These are phyloP conservation scores for Calonectria montana DNA, from an alignment of 2,329 filamentous ascomycete species.

Conservation along the genomic window DNA sequence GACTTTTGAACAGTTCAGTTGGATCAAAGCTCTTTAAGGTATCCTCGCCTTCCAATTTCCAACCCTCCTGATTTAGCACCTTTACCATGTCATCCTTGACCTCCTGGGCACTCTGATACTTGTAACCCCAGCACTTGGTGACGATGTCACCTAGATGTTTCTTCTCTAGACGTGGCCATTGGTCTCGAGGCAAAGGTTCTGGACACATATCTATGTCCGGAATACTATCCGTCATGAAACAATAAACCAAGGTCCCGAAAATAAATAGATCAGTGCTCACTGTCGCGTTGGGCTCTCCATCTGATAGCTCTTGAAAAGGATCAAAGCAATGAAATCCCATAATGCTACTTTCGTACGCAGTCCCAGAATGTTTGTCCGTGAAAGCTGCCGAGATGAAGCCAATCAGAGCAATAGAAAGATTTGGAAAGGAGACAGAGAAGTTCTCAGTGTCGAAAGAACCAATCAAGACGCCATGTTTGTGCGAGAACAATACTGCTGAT, in stretches of 20 bases:
- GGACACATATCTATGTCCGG: not conserved
- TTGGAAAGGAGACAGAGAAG: not conserved
- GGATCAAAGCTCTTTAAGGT: constrained; percentile 4
- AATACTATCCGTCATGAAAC: not conserved
- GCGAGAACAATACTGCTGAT: not conserved
- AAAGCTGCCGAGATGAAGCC: constrained; percentile 1
- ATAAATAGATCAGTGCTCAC: not conserved
- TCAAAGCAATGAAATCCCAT: not conserved
- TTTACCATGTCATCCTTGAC: not conserved
- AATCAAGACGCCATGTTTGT: not conserved
- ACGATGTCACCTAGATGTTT: not conserved
- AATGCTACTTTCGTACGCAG: not conserved
- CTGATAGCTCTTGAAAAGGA: not conserved
- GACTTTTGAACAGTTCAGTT: not conserved
- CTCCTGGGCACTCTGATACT: not conserved
- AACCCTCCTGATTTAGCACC: not conserved
- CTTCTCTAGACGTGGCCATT: not conserved
- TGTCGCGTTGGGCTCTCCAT: not conserved
- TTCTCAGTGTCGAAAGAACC: constrained; percentile 1
- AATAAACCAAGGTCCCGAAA: not conserved
- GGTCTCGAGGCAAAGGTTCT: not conserved
- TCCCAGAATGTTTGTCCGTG: not conserved
- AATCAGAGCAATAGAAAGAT: constrained; percentile 3
- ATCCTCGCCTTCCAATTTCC: constrained; percentile 11
- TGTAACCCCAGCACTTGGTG: constrained; percentile 1